A percentile compares a stretch with the other conserved stretches of the same genome.
These are phyloP conservation scores for Plectranthus barbatus DNA, from an alignment of 257 asterid species.

Conservation along the genomic window DNA sequence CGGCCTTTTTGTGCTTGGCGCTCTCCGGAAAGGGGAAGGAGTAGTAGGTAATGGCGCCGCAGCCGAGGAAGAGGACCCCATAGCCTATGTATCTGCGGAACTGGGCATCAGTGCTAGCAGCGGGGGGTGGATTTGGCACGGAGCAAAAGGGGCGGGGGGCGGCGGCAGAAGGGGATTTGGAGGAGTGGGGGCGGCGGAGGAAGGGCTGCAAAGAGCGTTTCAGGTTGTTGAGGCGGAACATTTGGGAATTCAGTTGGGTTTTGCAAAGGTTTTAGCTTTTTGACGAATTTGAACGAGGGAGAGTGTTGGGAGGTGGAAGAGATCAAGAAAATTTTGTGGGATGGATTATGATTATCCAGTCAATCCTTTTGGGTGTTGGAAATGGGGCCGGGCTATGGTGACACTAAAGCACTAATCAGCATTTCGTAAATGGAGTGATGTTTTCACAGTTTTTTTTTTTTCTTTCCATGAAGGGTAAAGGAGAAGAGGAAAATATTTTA, in stretches of 20 bases:
- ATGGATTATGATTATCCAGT: not conserved
- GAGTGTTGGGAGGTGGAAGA: not conserved
- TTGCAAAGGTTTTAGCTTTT: slow-evolving; percentile 17
- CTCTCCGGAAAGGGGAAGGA: slow-evolving; percentile 74
- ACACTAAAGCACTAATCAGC: not conserved
- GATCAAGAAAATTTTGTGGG: not conserved
- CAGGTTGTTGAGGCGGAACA: slow-evolving; percentile 41
- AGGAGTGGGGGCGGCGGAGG: slow-evolving; percentile 25
- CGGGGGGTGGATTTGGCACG: slow-evolving; percentile 26
- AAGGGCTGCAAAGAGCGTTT: slow-evolving; percentile 44
- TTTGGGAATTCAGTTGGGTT: slow-evolving; percentile 24
- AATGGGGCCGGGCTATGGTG: not conserved
- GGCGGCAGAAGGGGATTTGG: slow-evolving; percentile 11
- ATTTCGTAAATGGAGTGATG: not conserved
- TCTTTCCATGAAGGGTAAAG: no score
- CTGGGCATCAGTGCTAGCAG: slow-evolving; percentile 64
- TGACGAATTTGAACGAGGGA: not conserved
- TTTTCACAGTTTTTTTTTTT: no score
- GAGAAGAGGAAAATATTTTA: no score
- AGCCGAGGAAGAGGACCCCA: slow-evolving; percentile 63
- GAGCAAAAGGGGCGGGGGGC: slow-evolving; percentile 35
- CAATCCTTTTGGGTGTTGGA: not conserved
- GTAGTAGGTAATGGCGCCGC: slow-evolving; percentile 85
- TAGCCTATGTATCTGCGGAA: slow-evolving; percentile 82
- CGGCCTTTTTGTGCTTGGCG: slow-evolving; percentile 80